These are phyloP conservation scores for Leptosphaerulina australis DNA, from an alignment of 2,329 filamentous ascomycete genomes.

Conservation along the genomic window DNA sequence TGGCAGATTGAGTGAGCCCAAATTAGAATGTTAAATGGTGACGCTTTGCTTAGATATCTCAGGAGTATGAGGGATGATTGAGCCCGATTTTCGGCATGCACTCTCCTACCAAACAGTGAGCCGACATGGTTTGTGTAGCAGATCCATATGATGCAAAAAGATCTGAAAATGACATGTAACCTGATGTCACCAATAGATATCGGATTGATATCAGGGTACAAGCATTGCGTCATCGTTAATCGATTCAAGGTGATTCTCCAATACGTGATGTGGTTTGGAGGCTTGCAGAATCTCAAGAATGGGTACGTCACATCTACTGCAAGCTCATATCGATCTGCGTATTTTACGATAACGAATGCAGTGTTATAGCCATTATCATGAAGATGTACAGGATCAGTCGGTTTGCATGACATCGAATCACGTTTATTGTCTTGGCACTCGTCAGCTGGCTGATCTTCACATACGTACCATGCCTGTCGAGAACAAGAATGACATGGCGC, in stretches of 20 bases:
- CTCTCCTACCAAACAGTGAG: no score
- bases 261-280: not conserved
- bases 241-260: not conserved
- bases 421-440: not conserved
- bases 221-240: constrained; percentile 10
- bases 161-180: not conserved
- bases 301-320: constrained; percentile 1
- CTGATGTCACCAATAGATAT: no score
- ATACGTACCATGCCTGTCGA: not conserved
- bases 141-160: not conserved
- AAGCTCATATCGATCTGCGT: not conserved
- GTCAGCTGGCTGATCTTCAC: constrained; percentile 2
- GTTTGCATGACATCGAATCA: constrained; percentile 1
- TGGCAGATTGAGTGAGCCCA: no score
- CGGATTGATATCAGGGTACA: not conserved
- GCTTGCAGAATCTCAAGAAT: not conserved
- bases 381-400: not conserved
- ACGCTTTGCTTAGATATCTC: no score
- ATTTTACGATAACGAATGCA: not conserved
- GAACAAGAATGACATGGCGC: not conserved
- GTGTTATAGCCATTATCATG: not conserved
- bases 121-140: not conserved
- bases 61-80: no score
- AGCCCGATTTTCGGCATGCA: no score
- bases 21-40: no score